Conservation (phyloP, 2,329 filamentous ascomycete genomes). For the Fusarium brachygibbosum region DNA sequence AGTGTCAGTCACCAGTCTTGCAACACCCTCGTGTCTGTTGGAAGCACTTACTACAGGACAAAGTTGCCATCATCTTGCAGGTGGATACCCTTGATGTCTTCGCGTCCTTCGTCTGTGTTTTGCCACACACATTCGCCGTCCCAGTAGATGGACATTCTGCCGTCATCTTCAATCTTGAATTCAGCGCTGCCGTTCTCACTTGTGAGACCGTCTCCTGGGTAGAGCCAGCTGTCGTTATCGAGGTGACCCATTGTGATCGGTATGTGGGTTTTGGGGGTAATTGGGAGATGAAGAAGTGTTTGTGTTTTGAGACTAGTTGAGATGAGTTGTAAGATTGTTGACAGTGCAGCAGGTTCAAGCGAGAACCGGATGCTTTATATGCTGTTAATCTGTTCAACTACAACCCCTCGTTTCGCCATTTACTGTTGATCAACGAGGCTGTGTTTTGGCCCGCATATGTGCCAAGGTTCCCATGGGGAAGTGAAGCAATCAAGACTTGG, state of each 20-base stretch:
- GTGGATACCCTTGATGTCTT: conserved; percentile 49
- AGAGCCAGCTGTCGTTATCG: conserved; percentile 53
- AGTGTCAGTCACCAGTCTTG: conserved; percentile 8
- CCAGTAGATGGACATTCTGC: conserved; percentile 52
- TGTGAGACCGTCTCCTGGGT: conserved; percentile 48
- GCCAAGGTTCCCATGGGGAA: conserved; percentile 13
- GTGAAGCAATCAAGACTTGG: background rate
- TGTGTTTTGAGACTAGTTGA: background rate
- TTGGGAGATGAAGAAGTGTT: conserved; percentile 3
- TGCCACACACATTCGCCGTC: conserved; percentile 50
- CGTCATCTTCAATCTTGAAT: conserved; percentile 52
- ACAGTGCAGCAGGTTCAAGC: background rate
- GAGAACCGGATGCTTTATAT: background rate
- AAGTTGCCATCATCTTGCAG: conserved; percentile 53
- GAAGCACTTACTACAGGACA: conserved; percentile 50
- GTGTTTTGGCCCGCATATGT: conserved; percentile 8
- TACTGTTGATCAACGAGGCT: background rate
- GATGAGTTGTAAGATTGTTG: background rate
- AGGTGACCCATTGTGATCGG: conserved; percentile 35
- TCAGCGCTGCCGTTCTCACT: conserved; percentile 51
- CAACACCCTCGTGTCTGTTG: fast-evolving
- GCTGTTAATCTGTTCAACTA: background rate
- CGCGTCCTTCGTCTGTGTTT: conserved; percentile 48
- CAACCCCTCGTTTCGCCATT: background rate
- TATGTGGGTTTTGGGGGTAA: conserved; percentile 22